Evolutionary conservation across 305 asterid genomes (phyloP).

Genomic region (Salvia sclarea): DNA sequence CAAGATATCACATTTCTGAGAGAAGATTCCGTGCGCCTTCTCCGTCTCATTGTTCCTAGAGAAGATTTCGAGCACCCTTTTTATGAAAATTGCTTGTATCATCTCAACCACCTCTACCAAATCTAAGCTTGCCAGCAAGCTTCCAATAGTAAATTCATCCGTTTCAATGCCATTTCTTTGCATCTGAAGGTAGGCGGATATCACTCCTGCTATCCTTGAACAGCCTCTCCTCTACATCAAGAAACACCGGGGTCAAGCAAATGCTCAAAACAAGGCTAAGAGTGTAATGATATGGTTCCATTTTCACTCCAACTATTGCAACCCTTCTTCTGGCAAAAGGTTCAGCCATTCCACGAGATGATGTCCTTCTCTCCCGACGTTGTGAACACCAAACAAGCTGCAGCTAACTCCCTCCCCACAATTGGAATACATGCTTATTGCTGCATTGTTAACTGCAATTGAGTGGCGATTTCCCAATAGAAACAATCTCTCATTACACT

Average conservation of each 20-base stretch:
- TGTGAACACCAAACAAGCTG: slow-evolving; percentile 50
- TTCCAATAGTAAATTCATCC: slow-evolving; percentile 74
- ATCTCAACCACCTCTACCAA: slow-evolving; percentile 46
- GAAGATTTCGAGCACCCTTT: slow-evolving; percentile 61
- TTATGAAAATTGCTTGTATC: slow-evolving; percentile 56
- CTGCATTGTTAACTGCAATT: slow-evolving; percentile 75
- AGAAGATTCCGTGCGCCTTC: slow-evolving; percentile 52
- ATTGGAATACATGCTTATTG: slow-evolving; percentile 71
- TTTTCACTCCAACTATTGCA: slow-evolving; percentile 41
- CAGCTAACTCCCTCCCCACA: slow-evolving; percentile 47
- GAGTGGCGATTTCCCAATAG: slow-evolving; percentile 41
- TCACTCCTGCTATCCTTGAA: too few relatives aligned
- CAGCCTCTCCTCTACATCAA: too few relatives aligned
- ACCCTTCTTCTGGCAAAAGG: slow-evolving; percentile 54
- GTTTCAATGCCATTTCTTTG: slow-evolving; percentile 57
- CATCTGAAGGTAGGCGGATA: slow-evolving; percentile 57
- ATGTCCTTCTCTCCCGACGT: slow-evolving; percentile 50
- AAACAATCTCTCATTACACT: slow-evolving; percentile 68
- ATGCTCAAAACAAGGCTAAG: slow-evolving; percentile 70
- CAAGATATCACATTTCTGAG: slow-evolving; percentile 73
- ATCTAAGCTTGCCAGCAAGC: slow-evolving; percentile 62
- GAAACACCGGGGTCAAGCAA: too few relatives aligned
- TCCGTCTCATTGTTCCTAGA: slow-evolving; percentile 49
- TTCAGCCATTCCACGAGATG: slow-evolving; percentile 77
- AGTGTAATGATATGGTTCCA: slow-evolving; percentile 65